Evolutionary conservation across 495 filamentous ascomycete species (phyloP).

Genomic region (Coniosporium apollinis): DNA sequence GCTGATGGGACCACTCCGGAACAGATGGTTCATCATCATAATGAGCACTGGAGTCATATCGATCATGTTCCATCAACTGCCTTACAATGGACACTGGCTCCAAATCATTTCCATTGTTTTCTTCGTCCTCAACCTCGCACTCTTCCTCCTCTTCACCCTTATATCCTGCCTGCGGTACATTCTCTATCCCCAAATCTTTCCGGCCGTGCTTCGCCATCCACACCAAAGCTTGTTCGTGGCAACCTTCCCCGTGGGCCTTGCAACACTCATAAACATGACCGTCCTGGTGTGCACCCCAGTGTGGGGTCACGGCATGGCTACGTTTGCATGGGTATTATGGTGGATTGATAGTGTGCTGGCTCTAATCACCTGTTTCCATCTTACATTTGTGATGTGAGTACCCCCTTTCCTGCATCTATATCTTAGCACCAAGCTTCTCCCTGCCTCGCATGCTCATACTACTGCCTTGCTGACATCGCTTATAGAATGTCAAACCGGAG

Average conservation of each 20-base stretch:
- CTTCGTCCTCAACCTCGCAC: slow-evolving; percentile 36
- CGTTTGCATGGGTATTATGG: slow-evolving; percentile 35
- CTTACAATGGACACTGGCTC: slow-evolving; percentile 37
- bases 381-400: slow-evolving; percentile 40
- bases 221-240: slow-evolving; percentile 44
- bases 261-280: slow-evolving; percentile 44
- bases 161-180: slow-evolving; percentile 38
- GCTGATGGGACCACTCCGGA: background rate
- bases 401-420: background rate
- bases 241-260: slow-evolving; percentile 45
- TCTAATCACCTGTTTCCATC: slow-evolving; percentile 29
- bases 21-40: slow-evolving; percentile 34
- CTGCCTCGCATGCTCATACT: background rate
- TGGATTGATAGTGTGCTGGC: slow-evolving; percentile 38
- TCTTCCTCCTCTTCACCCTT: slow-evolving; percentile 30
- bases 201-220: slow-evolving; percentile 38
- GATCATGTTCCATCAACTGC: slow-evolving; percentile 38
- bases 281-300: slow-evolving; percentile 35
- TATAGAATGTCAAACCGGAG: slow-evolving; percentile 22
- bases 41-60: slow-evolving; percentile 55
- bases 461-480: background rate
- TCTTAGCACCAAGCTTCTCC: background rate
- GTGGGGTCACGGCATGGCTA: slow-evolving; percentile 28
- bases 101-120: slow-evolving; percentile 35
- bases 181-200: slow-evolving; percentile 40